Base-by-base conservation (phyloP, 148 eudicot species). In the Oxyria digyna region DNA sequence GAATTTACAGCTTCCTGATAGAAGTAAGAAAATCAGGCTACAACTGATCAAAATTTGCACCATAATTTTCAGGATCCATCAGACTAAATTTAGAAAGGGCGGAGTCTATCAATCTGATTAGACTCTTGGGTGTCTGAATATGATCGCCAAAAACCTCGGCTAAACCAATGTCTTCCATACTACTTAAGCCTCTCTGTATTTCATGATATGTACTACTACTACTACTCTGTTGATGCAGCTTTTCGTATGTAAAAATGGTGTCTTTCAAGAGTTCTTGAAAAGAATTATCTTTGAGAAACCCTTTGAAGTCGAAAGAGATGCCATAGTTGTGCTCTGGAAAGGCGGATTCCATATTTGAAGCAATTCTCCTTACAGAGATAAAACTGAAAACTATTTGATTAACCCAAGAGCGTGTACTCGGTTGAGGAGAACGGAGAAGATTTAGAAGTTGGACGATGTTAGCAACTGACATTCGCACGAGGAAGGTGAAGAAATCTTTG, bases 401-500 rank as follows among this genome's bases (percentile, higher is more conserved):
- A 71, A 69, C 76, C 76, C 67, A 75, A 21, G 77, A 76, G 74
- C 82, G 75, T 46, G 81, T 71, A 67, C 70, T 62, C 71, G 66
- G 45, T 40, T 67, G 74, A 33, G 59, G 29, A 31, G 78, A 73
- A 72, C 74, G 72, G 74, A 54, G 67, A 62, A 38, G 41, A 38
- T 38, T 38, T 38, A 38, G 37, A 33, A 94, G 87, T 48, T 79
- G 82, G 74, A 82, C 82, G 32, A 87, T 54, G 82, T 85, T 85
- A 77, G 97, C 87, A 29, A 88, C 80, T 3, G 87, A 68, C 76
- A 90, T 80, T 69, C 82, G 89, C 68, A 74, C 75, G 48, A 87
- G 69, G 84, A 94, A 88, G 75, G 82, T 78, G 83, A 91, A 90
- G 87, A 88, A 86, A 77, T 94, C 99, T 33, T 67, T 67, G 74